These are phyloP conservation scores for Wickerhamomyces sp. DNA, from an alignment of 1,139 yeast genomes.

Conservation along the genomic window DNA sequence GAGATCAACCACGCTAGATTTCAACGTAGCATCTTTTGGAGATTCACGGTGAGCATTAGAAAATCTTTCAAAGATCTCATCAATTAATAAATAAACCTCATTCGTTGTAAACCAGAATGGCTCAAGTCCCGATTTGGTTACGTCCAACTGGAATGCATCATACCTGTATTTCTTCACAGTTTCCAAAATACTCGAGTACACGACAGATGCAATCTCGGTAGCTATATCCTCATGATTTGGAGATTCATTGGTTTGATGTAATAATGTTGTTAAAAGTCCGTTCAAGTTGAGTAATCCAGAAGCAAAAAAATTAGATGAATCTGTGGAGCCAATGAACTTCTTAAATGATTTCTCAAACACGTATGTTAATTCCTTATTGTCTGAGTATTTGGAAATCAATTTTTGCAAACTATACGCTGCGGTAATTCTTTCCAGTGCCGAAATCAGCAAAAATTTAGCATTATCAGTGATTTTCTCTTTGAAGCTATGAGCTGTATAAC, in stretches of 20 bases:
- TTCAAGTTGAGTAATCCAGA: conserved; percentile 34
- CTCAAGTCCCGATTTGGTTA: conserved; percentile 18
- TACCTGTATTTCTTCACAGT: conserved; percentile 38
- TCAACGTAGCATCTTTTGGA: conserved; percentile 4
- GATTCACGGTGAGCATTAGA: conserved; percentile 14
- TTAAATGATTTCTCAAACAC: conserved; percentile 19
- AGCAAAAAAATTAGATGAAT: conserved; percentile 16
- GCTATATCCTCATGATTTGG: conserved; percentile 28
- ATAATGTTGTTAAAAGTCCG: conserved; percentile 32
- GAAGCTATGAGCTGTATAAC: conserved; percentile 18
- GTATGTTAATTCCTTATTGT: conserved; percentile 16
- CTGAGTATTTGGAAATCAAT: conserved; percentile 22
- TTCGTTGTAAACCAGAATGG: conserved; percentile 34
- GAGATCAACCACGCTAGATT: conserved; percentile 25
- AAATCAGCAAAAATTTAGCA: conserved; percentile 35
- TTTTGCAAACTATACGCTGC: conserved; percentile 52
- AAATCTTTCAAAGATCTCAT: conserved; percentile 27
- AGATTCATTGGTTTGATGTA: conserved; percentile 26
- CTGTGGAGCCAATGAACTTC: conserved; percentile 4
- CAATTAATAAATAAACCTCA: conserved; percentile 23
- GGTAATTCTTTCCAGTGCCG: conserved; percentile 52
- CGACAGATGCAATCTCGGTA: conserved; percentile 36
- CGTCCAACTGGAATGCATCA: conserved; percentile 25
- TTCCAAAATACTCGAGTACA: conserved; percentile 33
- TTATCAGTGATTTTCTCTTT: conserved; percentile 11